Evolutionary conservation across 768 basidiomycete species (phyloP).

Genomic region (Suillus variegatus): DNA sequence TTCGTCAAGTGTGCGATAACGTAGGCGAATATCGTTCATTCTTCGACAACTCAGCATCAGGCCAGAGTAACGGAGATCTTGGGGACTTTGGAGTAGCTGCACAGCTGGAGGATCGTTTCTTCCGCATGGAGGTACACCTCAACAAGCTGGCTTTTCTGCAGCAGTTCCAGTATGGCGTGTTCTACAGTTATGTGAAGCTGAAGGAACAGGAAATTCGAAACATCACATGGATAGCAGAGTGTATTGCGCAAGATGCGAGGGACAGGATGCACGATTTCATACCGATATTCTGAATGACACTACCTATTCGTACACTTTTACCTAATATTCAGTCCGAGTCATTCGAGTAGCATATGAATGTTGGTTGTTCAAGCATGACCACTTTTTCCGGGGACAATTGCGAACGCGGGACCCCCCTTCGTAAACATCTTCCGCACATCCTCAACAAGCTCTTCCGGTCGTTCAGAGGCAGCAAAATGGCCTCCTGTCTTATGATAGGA

Average conservation of each 20-base stretch:
- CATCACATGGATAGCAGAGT: constrained; percentile 94
- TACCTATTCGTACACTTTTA: not conserved
- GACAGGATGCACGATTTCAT: constrained; percentile 96
- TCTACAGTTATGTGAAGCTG: constrained; percentile 89
- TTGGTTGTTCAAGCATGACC: constrained; percentile 37
- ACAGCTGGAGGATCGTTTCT: constrained; percentile 92
- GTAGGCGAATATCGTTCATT: constrained; percentile 90
- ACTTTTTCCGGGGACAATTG: constrained; percentile 44
- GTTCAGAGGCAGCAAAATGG: constrained; percentile 57
- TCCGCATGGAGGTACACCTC: constrained; percentile 87
- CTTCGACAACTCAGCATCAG: constrained; percentile 59
- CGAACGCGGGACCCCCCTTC: constrained; percentile 47
- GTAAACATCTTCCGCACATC: constrained; percentile 59
- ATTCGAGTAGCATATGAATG: not conserved
- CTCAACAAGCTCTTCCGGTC: constrained; percentile 44
- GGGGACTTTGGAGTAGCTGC: constrained; percentile 54
- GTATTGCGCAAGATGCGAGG: constrained; percentile 95
- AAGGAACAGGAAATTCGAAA: constrained; percentile 92
- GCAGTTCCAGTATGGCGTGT: constrained; percentile 94
- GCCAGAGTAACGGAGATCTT: constrained; percentile 35
- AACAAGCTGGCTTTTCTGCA: constrained; percentile 96
- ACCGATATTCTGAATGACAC: constrained; percentile 69
- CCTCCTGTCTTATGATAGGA: constrained; percentile 49
- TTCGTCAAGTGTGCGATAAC: constrained; percentile 82
- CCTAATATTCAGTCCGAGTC: not conserved